phyloP scores from a whole-genome alignment of 768 basidiomycete species.

The Cubamyces lactineus region DNA sequence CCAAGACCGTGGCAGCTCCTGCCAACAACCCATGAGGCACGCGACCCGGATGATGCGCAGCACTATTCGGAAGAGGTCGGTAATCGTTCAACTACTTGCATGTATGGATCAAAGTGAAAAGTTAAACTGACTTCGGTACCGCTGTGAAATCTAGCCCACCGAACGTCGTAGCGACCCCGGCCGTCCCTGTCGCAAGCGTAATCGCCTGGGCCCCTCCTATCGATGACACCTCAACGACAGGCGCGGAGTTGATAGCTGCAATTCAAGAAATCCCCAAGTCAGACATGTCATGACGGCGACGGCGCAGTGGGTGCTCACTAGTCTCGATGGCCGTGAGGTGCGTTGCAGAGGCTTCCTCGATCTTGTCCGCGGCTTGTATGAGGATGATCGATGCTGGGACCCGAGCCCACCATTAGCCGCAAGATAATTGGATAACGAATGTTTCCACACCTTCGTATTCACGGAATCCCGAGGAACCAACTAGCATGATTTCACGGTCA shows the following conservation, averaged over 20 bases:
- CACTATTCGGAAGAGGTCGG: neutral
- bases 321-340: constrained; percentile 3
- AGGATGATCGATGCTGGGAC: constrained; percentile 3
- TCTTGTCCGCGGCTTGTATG: neutral
- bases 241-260: constrained; percentile 13
- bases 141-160: constrained; percentile 11
- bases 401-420: no score
- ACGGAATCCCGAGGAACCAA: no score
- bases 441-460: no score
- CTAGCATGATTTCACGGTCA: no score
- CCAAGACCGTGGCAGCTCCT: constrained; percentile 1
- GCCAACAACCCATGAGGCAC: neutral
- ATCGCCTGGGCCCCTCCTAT: constrained; percentile 14
- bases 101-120: neutral
- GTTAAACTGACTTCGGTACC: constrained; percentile 13
- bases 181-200: constrained; percentile 19
- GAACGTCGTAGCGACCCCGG: constrained; percentile 11
- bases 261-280: no score
- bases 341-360: constrained; percentile 1
- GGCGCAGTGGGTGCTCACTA: neutral
- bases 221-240: constrained; percentile 17
- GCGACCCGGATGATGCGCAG: neutral
- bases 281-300: no score
- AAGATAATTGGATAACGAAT: no score
- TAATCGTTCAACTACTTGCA: neutral